Evolutionary conservation across 495 filamentous ascomycete genomes (phyloP).

Genomic region (Xylaria scruposa): DNA sequence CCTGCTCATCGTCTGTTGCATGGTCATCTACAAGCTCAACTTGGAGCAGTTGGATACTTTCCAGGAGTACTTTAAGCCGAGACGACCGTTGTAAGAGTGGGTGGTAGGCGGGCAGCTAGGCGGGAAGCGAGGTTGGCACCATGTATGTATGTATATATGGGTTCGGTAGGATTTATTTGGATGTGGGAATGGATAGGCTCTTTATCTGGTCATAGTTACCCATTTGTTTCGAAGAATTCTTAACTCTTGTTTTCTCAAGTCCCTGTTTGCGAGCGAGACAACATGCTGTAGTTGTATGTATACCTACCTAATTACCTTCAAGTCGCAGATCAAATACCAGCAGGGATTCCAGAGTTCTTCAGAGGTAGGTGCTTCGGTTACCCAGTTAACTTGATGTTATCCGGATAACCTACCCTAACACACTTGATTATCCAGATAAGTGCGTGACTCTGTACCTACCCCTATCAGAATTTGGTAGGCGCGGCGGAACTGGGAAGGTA

Average conservation of each 20-base stretch:
- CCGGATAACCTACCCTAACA: conserved; percentile 7
- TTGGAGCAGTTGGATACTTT: conserved; percentile 76
- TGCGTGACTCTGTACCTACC: not conserved
- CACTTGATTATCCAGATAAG: not conserved
- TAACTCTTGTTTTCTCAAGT: not conserved
- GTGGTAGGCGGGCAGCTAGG: not conserved
- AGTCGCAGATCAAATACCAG: not conserved
- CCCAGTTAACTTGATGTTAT: conserved; percentile 4
- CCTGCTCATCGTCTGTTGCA: conserved; percentile 80
- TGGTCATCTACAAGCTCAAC: conserved; percentile 68
- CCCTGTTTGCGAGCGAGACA: not conserved
- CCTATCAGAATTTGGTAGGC: not conserved
- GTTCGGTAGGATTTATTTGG: not conserved
- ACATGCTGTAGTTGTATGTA: too few species aligned
- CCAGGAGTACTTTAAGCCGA: conserved; percentile 69
- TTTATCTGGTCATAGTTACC: not conserved
- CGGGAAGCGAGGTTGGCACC: not conserved
- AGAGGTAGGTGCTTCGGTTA: not conserved
- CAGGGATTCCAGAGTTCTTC: not conserved
- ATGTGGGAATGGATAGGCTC: not conserved
- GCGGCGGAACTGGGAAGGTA: not conserved
- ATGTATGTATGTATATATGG: not conserved
- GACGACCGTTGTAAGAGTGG: conserved; percentile 31
- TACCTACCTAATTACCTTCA: not conserved
- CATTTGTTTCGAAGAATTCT: not conserved